Percentiles rank a stretch among this genome's conserved stretches.
These are phyloP conservation scores for Volvariella surrecta DNA, from an alignment of 1,284 basidiomycete species.

Conservation along the genomic window DNA sequence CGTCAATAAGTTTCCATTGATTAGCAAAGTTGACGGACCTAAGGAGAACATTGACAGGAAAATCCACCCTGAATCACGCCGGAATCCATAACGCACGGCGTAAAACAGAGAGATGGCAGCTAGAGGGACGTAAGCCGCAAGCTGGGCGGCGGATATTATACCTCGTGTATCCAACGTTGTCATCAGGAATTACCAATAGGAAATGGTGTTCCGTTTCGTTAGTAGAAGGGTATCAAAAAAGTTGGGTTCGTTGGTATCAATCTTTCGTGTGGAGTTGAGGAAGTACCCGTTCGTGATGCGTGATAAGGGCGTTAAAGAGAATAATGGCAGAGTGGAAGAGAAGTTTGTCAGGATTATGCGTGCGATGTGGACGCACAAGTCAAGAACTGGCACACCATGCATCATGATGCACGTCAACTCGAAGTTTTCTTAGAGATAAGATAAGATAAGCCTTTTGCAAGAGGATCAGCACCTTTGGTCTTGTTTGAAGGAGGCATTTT, in stretches of 20 bases:
- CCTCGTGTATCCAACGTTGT: conserved; percentile 35
- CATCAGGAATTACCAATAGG: conserved; percentile 15
- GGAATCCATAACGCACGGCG: conserved; percentile 41
- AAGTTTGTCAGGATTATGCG: too few relatives aligned
- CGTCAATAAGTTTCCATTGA: too few relatives aligned
- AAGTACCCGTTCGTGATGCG: too few relatives aligned
- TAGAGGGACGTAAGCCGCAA: conserved; percentile 48
- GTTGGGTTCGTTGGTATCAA: too few relatives aligned
- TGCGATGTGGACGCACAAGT: too few relatives aligned
- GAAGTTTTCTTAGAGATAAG: conserved; percentile 4
- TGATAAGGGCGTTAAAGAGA: too few relatives aligned
- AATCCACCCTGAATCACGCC: conserved; percentile 51
- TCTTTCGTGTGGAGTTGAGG: too few relatives aligned
- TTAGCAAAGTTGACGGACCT: conserved; percentile 1
- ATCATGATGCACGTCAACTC: too few relatives aligned
- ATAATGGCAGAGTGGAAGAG: too few relatives aligned
- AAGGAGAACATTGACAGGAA: conserved; percentile 44
- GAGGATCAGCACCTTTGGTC: conserved; percentile 5
- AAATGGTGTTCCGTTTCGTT: too few relatives aligned
- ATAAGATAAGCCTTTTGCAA: conserved; percentile 11
- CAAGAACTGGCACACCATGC: too few relatives aligned
- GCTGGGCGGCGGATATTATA: conserved; percentile 44
- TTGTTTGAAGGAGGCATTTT: background rate
- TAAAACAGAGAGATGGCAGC: conserved; percentile 33
- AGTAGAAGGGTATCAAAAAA: too few relatives aligned